A percentile compares a stretch with the other conserved stretches of the same genome.
Evolutionary conservation across 164 flowering plant genomes (phyloP).

Genomic region (Magnolia kwangsiensis): DNA sequence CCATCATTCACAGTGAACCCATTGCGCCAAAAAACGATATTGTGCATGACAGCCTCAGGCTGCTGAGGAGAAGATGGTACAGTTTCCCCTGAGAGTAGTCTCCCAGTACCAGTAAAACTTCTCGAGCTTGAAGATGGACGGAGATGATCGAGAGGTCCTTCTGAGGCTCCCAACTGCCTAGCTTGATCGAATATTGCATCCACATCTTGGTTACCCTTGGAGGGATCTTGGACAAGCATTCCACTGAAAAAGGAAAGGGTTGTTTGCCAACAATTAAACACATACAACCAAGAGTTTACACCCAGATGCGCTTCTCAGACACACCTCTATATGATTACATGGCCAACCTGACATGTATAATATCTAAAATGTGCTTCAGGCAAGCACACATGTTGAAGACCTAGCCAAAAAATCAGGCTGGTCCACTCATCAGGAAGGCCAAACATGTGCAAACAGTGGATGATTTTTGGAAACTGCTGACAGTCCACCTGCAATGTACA

Average conservation of each 20-base stretch:
- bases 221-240: constrained; percentile 89
- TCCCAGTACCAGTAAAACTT: constrained; percentile 76
- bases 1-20: constrained; percentile 90
- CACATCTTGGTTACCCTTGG: constrained; percentile 60
- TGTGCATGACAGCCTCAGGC: constrained; percentile 53
- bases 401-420: too few species aligned
- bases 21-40: constrained; percentile 72
- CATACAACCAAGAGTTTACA: background rate
- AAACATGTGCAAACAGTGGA: too few species aligned
- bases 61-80: constrained; percentile 49
- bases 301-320: background rate
- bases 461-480: too few species aligned
- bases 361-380: too few species aligned
- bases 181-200: constrained; percentile 86
- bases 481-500: too few species aligned
- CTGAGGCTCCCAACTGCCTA: constrained; percentile 71
- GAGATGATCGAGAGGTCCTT: constrained; percentile 55
- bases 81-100: constrained; percentile 69
- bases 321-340: too few species aligned
- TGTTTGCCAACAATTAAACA: too few species aligned
- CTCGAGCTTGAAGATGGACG: constrained; percentile 58
- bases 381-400: too few species aligned
- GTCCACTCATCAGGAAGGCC: too few species aligned
- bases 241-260: constrained; percentile 49
- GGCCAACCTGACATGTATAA: too few species aligned